Percentiles rank a stretch among this genome's conserved stretches.
Conservation (phyloP, 2,329 filamentous ascomycete genomes). For the Scedosporium boydii region DNA sequence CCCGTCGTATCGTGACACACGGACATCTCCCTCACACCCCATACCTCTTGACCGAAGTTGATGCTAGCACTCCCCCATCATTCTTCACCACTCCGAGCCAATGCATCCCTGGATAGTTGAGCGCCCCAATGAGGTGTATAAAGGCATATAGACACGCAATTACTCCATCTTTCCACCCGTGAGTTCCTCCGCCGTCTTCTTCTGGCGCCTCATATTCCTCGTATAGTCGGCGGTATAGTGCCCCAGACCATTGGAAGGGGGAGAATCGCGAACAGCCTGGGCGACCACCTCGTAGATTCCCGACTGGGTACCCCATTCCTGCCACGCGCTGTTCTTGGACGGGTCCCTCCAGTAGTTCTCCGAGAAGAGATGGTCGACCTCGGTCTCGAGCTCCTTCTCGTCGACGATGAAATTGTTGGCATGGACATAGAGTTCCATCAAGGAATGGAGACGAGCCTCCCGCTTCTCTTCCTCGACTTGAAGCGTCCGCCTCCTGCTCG, state of each 20-base stretch:
- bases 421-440: slow-evolving; percentile 86
- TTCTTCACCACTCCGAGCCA: too few species aligned
- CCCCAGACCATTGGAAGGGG: slow-evolving; percentile 24
- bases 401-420: slow-evolving; percentile 79
- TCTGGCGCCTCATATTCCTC: slow-evolving; percentile 41
- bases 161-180: slow-evolving; percentile 48
- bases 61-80: too few species aligned
- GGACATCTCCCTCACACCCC: too few species aligned
- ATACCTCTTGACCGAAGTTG: too few species aligned
- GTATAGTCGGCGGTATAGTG: slow-evolving; percentile 27
- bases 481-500: slow-evolving; percentile 28
- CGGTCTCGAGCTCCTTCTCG: slow-evolving; percentile 63
- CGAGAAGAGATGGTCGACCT: slow-evolving; percentile 69
- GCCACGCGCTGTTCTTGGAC: slow-evolving; percentile 42
- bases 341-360: slow-evolving; percentile 42
- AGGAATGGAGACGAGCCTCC: slow-evolving; percentile 41
- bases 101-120: not conserved
- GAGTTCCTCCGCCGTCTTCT: slow-evolving; percentile 47
- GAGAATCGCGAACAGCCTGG: slow-evolving; percentile 21
- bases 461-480: slow-evolving; percentile 40
- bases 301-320: slow-evolving; percentile 33
- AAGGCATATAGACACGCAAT: not conserved
- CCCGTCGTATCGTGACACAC: not conserved
- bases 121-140: not conserved
- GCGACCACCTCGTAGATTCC: slow-evolving; percentile 35